These are phyloP conservation scores for Ogataea polymorpha DNA, from an alignment of 805 yeast species.

Conservation along the genomic window DNA sequence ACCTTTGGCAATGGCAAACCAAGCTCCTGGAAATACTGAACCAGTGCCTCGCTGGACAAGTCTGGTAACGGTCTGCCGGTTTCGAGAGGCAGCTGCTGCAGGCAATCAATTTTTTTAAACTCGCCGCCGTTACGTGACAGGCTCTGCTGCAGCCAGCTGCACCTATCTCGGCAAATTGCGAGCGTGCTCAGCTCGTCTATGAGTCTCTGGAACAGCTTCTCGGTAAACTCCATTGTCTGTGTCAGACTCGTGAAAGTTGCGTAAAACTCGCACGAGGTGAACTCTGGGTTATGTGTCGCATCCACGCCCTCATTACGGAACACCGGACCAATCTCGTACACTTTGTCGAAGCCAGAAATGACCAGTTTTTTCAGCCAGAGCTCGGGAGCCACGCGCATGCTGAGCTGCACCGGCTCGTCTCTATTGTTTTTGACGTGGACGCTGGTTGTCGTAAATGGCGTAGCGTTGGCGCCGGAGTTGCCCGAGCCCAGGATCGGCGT, in stretches of 20 bases:
- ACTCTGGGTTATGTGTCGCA: conserved; percentile 91
- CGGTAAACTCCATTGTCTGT: conserved; percentile 64
- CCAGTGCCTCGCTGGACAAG: conserved; percentile 39
- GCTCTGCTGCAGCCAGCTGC: conserved; percentile 11
- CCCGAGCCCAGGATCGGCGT: conserved; percentile 78
- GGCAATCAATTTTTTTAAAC: conserved; percentile 57
- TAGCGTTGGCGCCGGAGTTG: conserved; percentile 84
- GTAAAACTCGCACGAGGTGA: conserved; percentile 87
- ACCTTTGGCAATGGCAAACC: conserved; percentile 37
- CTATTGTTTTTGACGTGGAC: conserved; percentile 33
- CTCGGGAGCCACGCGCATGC: conserved; percentile 90
- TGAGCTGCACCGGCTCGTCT: conserved; percentile 36
- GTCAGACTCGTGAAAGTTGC: conserved; percentile 65
- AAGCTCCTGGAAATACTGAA: conserved; percentile 37
- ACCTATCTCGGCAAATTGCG: conserved; percentile 25
- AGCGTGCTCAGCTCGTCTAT: conserved; percentile 26
- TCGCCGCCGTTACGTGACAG: conserved; percentile 20
- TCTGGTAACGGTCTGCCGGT: conserved; percentile 52
- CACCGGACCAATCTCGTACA: conserved; percentile 80
- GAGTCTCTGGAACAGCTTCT: conserved; percentile 50
- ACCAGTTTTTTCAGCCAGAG: conserved; percentile 85
- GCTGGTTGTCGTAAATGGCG: conserved; percentile 66
- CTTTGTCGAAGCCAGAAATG: conserved; percentile 79
- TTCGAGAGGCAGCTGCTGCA: conserved; percentile 54
- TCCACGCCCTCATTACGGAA: conserved; percentile 95